phyloP scores from a whole-genome alignment of 257 asterid genomes.

The Nicotiana paniculata region DNA sequence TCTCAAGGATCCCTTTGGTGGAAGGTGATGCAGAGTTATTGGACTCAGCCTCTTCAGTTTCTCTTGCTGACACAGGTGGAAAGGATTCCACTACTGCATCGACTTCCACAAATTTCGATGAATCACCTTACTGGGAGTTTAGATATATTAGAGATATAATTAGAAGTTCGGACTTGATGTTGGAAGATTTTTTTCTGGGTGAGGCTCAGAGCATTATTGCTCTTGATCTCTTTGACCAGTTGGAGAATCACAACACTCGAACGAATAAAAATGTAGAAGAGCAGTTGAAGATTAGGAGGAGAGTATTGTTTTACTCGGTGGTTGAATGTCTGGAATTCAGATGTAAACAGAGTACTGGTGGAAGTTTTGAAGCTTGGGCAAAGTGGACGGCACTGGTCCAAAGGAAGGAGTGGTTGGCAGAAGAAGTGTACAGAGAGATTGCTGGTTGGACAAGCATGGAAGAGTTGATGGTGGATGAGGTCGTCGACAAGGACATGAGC shows the following conservation, averaged over 20 bases:
- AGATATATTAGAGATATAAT: slow-evolving; percentile 49
- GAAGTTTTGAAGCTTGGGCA: slow-evolving; percentile 50
- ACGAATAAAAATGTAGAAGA: slow-evolving; percentile 38
- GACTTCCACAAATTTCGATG: slow-evolving; percentile 25
- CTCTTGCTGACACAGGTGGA: slow-evolving; percentile 36
- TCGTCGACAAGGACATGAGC: slow-evolving; percentile 92
- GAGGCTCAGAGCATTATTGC: slow-evolving; percentile 48
- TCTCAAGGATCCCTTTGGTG: slow-evolving; percentile 23
- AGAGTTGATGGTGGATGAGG: slow-evolving; percentile 81
- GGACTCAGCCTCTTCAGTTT: slow-evolving; percentile 72
- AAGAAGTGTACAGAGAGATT: slow-evolving; percentile 72
- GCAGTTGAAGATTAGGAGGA: slow-evolving; percentile 40
- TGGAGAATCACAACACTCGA: slow-evolving; percentile 46
- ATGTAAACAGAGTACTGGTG: slow-evolving; percentile 28
- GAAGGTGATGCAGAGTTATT: slow-evolving; percentile 59
- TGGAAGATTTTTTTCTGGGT: slow-evolving; percentile 58
- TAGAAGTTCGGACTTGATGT: slow-evolving; percentile 29
- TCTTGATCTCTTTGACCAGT: slow-evolving; percentile 46
- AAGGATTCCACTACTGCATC: slow-evolving; percentile 30
- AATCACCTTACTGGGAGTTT: slow-evolving; percentile 57
- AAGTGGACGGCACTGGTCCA: slow-evolving; percentile 36
- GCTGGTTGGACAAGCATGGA: slow-evolving; percentile 56
- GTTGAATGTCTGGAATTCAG: slow-evolving; percentile 54
- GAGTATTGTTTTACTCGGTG: slow-evolving; percentile 60
- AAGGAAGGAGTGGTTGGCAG: slow-evolving; percentile 54